phyloP scores from a whole-genome alignment of 768 basidiomycete genomes.

The Daedaleopsis sinensis region DNA sequence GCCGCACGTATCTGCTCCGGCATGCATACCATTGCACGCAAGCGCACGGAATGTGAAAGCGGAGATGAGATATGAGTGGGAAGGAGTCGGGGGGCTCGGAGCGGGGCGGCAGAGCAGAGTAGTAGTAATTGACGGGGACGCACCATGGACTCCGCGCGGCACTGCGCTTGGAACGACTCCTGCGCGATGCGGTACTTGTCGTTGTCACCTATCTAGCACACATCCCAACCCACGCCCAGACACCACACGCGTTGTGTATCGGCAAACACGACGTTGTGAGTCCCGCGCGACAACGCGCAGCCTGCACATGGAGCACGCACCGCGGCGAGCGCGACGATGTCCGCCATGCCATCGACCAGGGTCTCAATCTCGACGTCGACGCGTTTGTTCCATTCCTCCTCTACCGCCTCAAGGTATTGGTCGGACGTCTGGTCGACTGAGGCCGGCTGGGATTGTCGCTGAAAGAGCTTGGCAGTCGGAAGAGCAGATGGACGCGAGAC shows the following conservation, averaged over 20 bases:
- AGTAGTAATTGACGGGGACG: constrained; percentile 8
- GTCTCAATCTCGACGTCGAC: constrained; percentile 86
- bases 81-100: background rate
- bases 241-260: too few species aligned
- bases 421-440: constrained; percentile 70
- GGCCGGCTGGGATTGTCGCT: constrained; percentile 37
- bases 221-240: too few species aligned
- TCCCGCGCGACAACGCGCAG: too few species aligned
- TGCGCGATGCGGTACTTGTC: constrained; percentile 88
- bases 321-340: constrained; percentile 83
- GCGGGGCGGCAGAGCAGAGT: background rate
- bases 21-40: constrained; percentile 3
- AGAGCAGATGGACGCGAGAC: constrained; percentile 85
- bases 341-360: constrained; percentile 89
- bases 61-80: background rate
- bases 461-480: constrained; percentile 69
- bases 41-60: background rate
- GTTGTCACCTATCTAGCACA: constrained; percentile 74
- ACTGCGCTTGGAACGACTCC: constrained; percentile 84
- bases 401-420: constrained; percentile 79
- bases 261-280: too few species aligned
- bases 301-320: constrained; percentile 43
- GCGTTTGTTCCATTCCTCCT: constrained; percentile 93
- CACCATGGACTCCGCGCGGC: constrained; percentile 89
- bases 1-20: constrained; percentile 72